These are phyloP conservation scores for Abortiporus biennis DNA, from an alignment of 1,284 basidiomycete species.

Conservation along the genomic window DNA sequence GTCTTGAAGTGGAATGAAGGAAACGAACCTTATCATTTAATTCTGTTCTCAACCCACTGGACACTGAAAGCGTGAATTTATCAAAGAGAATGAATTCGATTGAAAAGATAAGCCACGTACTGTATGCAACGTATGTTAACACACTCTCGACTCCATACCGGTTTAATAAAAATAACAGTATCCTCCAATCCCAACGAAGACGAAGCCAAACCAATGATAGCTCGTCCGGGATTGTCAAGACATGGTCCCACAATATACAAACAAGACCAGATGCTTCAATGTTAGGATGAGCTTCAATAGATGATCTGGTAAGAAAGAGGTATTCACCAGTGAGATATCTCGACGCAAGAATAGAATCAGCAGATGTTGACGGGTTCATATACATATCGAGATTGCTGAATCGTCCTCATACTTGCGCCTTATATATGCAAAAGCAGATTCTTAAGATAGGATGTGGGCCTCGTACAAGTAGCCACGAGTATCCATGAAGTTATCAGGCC, in stretches of 20 bases:
- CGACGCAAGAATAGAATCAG: constrained; percentile 1
- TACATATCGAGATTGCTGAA: no score
- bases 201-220: constrained; percentile 2
- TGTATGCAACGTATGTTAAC: constrained; percentile 6
- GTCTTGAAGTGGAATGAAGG: no score
- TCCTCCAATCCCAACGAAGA: background rate
- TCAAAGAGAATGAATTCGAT: no score
- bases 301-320: background rate
- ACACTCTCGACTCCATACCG: constrained; percentile 6
- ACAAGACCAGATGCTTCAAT: constrained; percentile 3
- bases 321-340: constrained; percentile 4
- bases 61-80: constrained; percentile 2
- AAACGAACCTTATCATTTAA: background rate
- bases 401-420: no score
- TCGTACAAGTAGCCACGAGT: no score
- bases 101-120: constrained; percentile 3
- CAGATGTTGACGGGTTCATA: no score
- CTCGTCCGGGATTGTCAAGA: constrained; percentile 6
- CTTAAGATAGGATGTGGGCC: no score
- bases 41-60: constrained; percentile 4
- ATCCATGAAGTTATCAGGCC: no score
- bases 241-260: constrained; percentile 6
- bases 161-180: constrained; percentile 4
- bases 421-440: no score
- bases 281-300: background rate